Base-by-base conservation (phyloP, 2,329 filamentous ascomycete species). In the Aspergillus tubingensis region DNA sequence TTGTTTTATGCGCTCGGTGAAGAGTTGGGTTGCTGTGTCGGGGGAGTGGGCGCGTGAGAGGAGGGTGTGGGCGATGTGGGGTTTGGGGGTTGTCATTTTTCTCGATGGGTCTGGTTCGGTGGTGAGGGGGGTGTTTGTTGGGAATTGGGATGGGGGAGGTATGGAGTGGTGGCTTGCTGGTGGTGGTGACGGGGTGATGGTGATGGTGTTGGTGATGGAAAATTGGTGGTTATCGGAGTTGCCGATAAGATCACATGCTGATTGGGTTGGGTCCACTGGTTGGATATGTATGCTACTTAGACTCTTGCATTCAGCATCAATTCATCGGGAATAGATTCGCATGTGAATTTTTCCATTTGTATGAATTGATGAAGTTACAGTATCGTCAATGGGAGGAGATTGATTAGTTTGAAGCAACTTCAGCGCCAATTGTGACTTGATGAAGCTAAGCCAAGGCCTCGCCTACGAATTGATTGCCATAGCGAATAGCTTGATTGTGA, bases 1-100 rank as follows among this genome's bases (percentile, higher is more conserved):
- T 72, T 91, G 88, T 69, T 91, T 87, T 74, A 96, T 86, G 76
- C 92, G 92, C 65, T 96, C 91, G 63, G 84, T 82, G 81, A 90
- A 94, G 76, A 96, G 91, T 57, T 87, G 84, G 36, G 81, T 80
- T 57, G 88, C 86, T 59, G 85, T 88, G 65, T 89, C 84, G 25
- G 91, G 88, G 2, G 91, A 89, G 77, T 96, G 92, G 8, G 91
- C 92, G 69, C 91, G 88, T 5, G 84, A 78, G 56, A 98, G 88
- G 54, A 97, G 86, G 7, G 82, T 78, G 65, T 87, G 83, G 0
- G 86, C 87, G 8, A 85, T 77, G 65, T 81, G 50, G 62, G 70
- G 71, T 60, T 71, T 57, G 50, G 32, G 32, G 11, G 66, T 55
- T 23, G 69, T 57, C 67, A 71, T 72, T 48, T 25, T 19, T 19